A percentile compares a stretch with the other conserved stretches of the same genome.
Evolutionary conservation across 2,329 filamentous ascomycete genomes (phyloP).

Genomic region (Anthostomella pinea): DNA sequence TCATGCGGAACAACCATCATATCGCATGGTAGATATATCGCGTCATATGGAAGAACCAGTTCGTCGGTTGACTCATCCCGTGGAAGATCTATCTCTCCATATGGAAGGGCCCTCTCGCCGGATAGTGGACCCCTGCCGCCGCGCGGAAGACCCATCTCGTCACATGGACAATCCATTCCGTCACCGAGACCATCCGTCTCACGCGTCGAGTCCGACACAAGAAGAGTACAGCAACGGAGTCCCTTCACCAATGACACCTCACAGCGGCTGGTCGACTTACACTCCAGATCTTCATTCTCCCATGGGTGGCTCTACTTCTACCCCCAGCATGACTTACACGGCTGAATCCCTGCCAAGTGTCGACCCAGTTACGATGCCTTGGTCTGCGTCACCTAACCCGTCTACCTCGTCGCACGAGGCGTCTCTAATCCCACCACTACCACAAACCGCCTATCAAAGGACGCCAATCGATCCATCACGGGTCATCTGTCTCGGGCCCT

Average conservation of each 20-base stretch:
- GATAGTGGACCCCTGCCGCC: no score
- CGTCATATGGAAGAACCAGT: no score
- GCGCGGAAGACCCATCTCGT: no score
- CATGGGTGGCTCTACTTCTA: slow-evolving; percentile 33
- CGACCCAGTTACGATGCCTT: slow-evolving; percentile 21
- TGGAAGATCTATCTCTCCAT: no score
- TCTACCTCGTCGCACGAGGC: slow-evolving; percentile 19
- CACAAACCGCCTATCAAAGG: slow-evolving; percentile 42
- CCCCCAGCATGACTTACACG: slow-evolving; percentile 24
- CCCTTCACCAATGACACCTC: slow-evolving; percentile 47
- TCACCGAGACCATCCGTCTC: slow-evolving; percentile 19
- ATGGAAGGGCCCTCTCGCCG: no score
- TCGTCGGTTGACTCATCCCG: no score
- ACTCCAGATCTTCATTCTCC: slow-evolving; percentile 42
- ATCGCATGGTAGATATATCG: no score
- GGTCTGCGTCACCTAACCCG: slow-evolving; percentile 28
- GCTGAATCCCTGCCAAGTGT: slow-evolving; percentile 23
- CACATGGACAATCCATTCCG: background rate
- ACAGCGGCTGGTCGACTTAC: slow-evolving; percentile 41
- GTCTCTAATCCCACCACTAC: slow-evolving; percentile 22
- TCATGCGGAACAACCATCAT: slow-evolving; percentile 28
- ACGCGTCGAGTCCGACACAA: slow-evolving; percentile 33
- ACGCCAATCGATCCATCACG: slow-evolving; percentile 51
- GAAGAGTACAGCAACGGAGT: slow-evolving; percentile 39
- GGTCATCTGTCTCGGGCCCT: slow-evolving; percentile 53